Base-by-base conservation (phyloP, 1,284 basidiomycete genomes). In the Meripilus lineatus region DNA sequence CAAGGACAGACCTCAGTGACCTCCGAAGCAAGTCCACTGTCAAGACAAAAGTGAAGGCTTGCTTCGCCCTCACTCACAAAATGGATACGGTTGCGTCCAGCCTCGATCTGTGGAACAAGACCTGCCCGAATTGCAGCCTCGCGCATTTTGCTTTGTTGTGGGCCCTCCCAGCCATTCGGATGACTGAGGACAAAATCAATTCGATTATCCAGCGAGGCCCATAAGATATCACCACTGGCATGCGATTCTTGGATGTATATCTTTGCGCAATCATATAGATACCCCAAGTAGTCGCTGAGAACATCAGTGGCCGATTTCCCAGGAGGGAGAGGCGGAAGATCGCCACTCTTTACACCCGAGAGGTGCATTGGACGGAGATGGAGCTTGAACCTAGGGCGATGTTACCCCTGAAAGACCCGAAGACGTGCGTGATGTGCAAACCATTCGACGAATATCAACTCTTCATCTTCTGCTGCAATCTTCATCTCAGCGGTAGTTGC, bases 311-410 rank as follows among this genome's bases (percentile, higher is more conserved):
- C 65, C 0, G 62, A 63, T 52, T 76, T 78, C n/a, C 67, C 63
- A 2, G 51, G 38, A 0, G 79, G 79, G 1, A 81, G 63, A 0
- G 70, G 63, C 1, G 68, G 72, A 3, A 77, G 54, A 6, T 64
- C 56, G 8, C 51, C 51, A n/a, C 58, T 56, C 37, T 58, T 55
- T n/a, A n/a, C n/a, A n/a, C n/a, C n/a, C n/a, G n/a, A n/a, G 20
- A 41, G 52, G 38, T 46, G 56, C 26, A 67, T 53, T 4, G 73
- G 71, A 1, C 72, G 68, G 2, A 81, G 58, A 50, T 78, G 70
- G 0, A 81, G 57, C 53, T 81, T 81, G 64, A 79, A 81, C 79
- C 78, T 81, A 17, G n/a, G n/a, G n/a, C n/a, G n/a, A n/a, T n/a
- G n/a, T n/a, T n/a, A n/a, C n/a, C n/a, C n/a, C 26, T 32, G 25